phyloP scores from a whole-genome alignment of 2,329 filamentous ascomycete genomes.

The Fusarium domesticum region DNA sequence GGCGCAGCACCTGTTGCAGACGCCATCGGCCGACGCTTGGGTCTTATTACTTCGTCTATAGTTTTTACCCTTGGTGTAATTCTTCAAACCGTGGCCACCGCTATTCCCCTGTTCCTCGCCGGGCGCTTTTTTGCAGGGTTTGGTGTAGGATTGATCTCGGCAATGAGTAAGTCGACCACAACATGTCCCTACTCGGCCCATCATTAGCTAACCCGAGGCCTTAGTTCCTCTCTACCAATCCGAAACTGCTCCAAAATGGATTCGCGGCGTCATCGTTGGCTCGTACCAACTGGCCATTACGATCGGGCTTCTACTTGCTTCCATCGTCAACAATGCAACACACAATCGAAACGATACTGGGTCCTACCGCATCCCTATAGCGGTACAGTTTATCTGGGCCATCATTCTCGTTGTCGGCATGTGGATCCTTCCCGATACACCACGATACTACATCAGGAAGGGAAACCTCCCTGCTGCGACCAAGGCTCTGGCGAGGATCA shows the following conservation, averaged over 20 bases:
- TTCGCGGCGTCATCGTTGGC: conserved; percentile 72
- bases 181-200: conserved; percentile 23
- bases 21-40: conserved; percentile 61
- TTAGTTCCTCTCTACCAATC: conserved; percentile 74
- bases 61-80: conserved; percentile 68
- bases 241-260: conserved; percentile 80
- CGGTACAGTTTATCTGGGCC: conserved; percentile 72
- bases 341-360: conserved; percentile 50
- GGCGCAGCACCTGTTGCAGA: conserved; percentile 61
- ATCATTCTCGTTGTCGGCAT: conserved; percentile 67
- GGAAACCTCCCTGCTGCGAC: conserved; percentile 64
- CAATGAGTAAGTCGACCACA: conserved; percentile 20
- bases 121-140: conserved; percentile 73
- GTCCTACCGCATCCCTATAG: conserved; percentile 73
- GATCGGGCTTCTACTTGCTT: conserved; percentile 63
- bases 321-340: conserved; percentile 67
- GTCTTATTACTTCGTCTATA: conserved; percentile 58
- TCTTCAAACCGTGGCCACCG: conserved; percentile 60
- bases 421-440: conserved; percentile 71
- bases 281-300: conserved; percentile 77
- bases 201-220: no score
- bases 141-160: conserved; percentile 70
- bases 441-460: conserved; percentile 73
- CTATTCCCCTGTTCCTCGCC: conserved; percentile 62
- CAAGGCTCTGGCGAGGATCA: conserved; percentile 69